These are phyloP conservation scores for Lipomyces chichibuensis DNA, from an alignment of 805 yeast species.

Conservation along the genomic window DNA sequence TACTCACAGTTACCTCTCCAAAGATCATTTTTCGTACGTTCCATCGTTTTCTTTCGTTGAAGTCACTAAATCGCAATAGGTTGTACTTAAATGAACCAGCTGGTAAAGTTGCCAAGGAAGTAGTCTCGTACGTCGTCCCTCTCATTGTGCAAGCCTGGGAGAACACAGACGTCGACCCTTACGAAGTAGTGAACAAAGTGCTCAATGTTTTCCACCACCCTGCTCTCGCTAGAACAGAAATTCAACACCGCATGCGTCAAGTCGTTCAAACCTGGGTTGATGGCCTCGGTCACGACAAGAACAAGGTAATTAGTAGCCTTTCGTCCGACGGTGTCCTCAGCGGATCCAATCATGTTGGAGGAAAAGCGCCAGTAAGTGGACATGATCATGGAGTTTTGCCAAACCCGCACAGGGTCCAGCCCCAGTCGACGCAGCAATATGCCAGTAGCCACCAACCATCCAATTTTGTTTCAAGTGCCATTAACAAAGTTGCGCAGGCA, in stretches of 20 bases:
- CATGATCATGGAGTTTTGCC: constrained; percentile 10
- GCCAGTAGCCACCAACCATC: background rate
- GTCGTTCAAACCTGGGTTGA: constrained; percentile 31
- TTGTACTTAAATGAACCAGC: constrained; percentile 37
- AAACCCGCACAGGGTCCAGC: background rate
- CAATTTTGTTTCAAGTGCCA: background rate
- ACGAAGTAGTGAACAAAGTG: constrained; percentile 22
- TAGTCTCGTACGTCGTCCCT: constrained; percentile 32
- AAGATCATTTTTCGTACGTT: constrained; percentile 36
- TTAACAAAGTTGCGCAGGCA: constrained; percentile 5
- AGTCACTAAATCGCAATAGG: background rate
- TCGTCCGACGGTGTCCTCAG: constrained; percentile 32
- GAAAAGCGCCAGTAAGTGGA: constrained; percentile 17
- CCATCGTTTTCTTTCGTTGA: background rate
- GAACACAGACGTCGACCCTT: constrained; percentile 27
- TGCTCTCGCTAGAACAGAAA: constrained; percentile 23
- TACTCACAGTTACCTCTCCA: constrained; percentile 37
- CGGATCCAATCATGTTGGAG: constrained; percentile 31
- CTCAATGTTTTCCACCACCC: constrained; percentile 38
- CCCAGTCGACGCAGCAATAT: constrained; percentile 7
- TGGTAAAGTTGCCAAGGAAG: constrained; percentile 33
- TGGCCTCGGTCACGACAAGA: constrained; percentile 19
- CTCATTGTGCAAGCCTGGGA: constrained; percentile 35
- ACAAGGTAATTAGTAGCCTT: constrained; percentile 20
- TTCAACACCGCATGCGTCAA: constrained; percentile 32